Evolutionary conservation across 1,284 basidiomycete genomes (phyloP).

Genomic region (Leccinum glutinopallens): DNA sequence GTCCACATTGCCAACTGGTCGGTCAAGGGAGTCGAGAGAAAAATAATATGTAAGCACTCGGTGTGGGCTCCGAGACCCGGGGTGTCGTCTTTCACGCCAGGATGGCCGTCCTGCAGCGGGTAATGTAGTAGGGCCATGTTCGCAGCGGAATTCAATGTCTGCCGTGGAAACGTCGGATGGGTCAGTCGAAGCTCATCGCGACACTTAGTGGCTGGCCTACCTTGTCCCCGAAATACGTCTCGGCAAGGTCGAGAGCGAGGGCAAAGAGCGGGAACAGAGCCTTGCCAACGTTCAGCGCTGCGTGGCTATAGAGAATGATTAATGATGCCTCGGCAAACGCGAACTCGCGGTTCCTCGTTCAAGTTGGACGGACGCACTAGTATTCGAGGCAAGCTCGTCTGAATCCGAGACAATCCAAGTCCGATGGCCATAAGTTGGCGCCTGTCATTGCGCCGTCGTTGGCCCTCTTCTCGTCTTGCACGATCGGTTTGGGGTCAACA

Average conservation of each 20-base stretch:
- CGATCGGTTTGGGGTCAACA: background rate
- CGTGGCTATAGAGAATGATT: constrained; percentile 45
- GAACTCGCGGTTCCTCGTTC: background rate
- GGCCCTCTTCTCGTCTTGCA: background rate
- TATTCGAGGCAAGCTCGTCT: constrained; percentile 28
- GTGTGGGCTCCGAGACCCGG: constrained; percentile 84
- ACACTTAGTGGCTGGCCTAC: constrained; percentile 27
- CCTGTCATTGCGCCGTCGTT: constrained; percentile 58
- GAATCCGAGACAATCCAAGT: constrained; percentile 25
- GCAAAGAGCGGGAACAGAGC: constrained; percentile 83
- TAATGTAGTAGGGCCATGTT: constrained; percentile 83
- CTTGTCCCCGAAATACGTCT: constrained; percentile 82
- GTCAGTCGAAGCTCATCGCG: background rate
- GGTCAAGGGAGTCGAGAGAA: background rate
- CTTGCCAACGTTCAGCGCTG: constrained; percentile 64
- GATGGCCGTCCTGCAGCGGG: constrained; percentile 49
- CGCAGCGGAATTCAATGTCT: constrained; percentile 60
- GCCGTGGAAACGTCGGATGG: background rate
- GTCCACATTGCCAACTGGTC: constrained; percentile 90
- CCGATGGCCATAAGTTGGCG: constrained; percentile 50
- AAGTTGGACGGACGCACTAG: constrained; percentile 15
- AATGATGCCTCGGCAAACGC: background rate
- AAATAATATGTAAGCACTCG: constrained; percentile 47
- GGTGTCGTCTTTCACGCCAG: constrained; percentile 51
- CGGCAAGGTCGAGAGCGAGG: constrained; percentile 73